A percentile compares a stretch with the other conserved stretches of the same genome.
Conservation (phyloP, 345 rosid species). For the Luvunga scandens region DNA sequence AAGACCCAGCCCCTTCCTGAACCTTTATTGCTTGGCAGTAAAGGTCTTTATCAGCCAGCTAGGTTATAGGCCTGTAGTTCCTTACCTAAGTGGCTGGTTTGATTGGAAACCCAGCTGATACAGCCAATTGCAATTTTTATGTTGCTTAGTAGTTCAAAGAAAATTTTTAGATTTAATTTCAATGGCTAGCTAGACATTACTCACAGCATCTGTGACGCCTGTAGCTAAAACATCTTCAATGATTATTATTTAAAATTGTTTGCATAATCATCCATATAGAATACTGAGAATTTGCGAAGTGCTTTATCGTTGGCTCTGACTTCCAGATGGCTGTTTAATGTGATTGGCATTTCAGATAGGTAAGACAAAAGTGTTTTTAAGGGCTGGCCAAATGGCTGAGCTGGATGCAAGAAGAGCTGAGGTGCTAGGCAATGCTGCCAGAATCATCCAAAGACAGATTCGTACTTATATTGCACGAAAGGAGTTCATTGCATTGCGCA, state of each 20-base stretch:
- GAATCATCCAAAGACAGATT: slow-evolving; percentile 81
- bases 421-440: slow-evolving; percentile 98
- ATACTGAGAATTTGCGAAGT: background rate
- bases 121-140: background rate
- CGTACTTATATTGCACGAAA: slow-evolving; percentile 83
- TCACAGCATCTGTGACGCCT: background rate
- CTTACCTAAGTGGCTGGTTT: background rate
- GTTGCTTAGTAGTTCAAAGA: background rate
- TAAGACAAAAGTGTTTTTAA: slow-evolving; percentile 84
- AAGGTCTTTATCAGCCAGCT: background rate
- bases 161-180: background rate
- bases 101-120: background rate
- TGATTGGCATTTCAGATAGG: slow-evolving; percentile 66
- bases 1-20: background rate
- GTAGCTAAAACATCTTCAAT: background rate
- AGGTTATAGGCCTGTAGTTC: background rate
- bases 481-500: slow-evolving; percentile 73
- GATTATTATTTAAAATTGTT: background rate
- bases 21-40: background rate
- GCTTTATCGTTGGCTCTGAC: slow-evolving; percentile 4
- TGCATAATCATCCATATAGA: background rate
- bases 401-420: slow-evolving; percentile 97
- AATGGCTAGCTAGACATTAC: slow-evolving; percentile 1
- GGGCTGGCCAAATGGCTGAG: slow-evolving; percentile 99
- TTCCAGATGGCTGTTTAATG: slow-evolving; percentile 13